Evolutionary conservation across 192 early-diverging fungal genomes (phyloP).

Genomic region (Backusella psychrophila): DNA sequence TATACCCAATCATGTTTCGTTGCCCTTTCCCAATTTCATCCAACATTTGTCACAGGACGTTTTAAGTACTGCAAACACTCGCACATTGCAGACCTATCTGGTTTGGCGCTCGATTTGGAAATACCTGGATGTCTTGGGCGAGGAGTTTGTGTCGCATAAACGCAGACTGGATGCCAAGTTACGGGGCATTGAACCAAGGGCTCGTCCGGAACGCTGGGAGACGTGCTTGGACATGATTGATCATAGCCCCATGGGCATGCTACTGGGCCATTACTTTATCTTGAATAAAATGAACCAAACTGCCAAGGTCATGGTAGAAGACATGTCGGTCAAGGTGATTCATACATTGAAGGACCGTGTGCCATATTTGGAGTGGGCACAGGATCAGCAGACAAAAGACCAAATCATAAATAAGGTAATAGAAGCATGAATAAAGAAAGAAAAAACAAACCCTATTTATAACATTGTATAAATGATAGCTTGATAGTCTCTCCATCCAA

Average conservation of each 20-base stretch:
- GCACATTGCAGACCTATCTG: slow-evolving; percentile 49
- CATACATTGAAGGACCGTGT: neutral
- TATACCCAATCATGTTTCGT: neutral
- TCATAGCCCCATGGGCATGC: slow-evolving; percentile 22
- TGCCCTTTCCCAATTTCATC: slow-evolving; percentile 6
- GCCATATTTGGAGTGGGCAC: neutral
- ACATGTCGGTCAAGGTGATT: neutral
- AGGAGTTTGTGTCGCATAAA: slow-evolving; percentile 38
- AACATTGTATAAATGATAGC: neutral
- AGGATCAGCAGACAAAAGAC: neutral
- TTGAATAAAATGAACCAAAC: slow-evolving; percentile 5
- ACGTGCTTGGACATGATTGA: slow-evolving; percentile 27
- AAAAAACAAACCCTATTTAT: neutral
- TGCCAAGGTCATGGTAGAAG: neutral
- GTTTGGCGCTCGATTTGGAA: slow-evolving; percentile 45
- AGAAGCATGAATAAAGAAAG: neutral
- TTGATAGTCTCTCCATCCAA: slow-evolving; percentile 9
- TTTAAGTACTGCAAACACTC: slow-evolving; percentile 31
- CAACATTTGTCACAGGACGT: slow-evolving; percentile 15
- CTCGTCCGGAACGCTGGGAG: slow-evolving; percentile 47
- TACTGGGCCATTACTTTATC: slow-evolving; percentile 45
- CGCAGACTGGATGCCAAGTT: slow-evolving; percentile 32
- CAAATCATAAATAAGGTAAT: slow-evolving; percentile 8
- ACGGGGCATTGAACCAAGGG: slow-evolving; percentile 42
- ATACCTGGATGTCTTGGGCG: slow-evolving; percentile 35